Evolutionary conservation across 345 rosid species (phyloP).

Genomic region (Aurinia saxatilis): DNA sequence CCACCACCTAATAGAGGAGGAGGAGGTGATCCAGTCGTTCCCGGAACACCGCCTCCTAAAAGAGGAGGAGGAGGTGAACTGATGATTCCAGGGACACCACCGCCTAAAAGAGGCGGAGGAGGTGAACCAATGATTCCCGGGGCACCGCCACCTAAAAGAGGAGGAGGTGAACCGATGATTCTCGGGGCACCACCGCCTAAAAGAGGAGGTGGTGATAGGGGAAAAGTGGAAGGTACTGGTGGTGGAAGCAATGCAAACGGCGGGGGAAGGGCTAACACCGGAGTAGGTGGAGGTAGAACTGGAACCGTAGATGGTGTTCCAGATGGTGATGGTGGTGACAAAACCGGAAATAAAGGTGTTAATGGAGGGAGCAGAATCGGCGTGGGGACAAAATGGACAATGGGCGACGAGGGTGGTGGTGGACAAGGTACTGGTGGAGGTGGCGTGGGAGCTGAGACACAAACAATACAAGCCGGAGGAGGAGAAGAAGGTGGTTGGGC

Average conservation of each 20-base stretch:
- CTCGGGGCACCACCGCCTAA: slow-evolving; percentile 1
- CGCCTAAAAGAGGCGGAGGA: not conserved
- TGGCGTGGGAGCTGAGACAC: slow-evolving; percentile 2
- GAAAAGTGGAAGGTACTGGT: slow-evolving; percentile 22
- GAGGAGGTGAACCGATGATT: not conserved
- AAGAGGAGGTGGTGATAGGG: slow-evolving; percentile 20
- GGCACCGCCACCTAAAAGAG: not conserved
- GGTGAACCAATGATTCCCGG: not conserved
- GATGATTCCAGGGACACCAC: not conserved
- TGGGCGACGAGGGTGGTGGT: slow-evolving; percentile 8
- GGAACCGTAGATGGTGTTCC: slow-evolving; percentile 10
- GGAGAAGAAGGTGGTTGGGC: slow-evolving; percentile 6
- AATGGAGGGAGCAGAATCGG: slow-evolving; percentile 15
- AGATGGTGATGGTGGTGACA: slow-evolving; percentile 17
- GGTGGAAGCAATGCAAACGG: slow-evolving; percentile 20
- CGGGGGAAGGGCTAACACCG: slow-evolving; percentile 19
- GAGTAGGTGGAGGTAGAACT: slow-evolving; percentile 14
- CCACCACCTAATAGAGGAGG: not conserved
- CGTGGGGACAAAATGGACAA: slow-evolving; percentile 1
- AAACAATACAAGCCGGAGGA: slow-evolving; percentile 13
- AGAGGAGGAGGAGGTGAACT: not conserved
- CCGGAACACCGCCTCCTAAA: not conserved
- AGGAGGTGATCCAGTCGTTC: not conserved
- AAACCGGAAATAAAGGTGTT: slow-evolving; percentile 1
- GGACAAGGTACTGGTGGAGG: slow-evolving; percentile 12